phyloP scores from a whole-genome alignment of 805 yeast species.

The Ogataea wickerhamii region DNA sequence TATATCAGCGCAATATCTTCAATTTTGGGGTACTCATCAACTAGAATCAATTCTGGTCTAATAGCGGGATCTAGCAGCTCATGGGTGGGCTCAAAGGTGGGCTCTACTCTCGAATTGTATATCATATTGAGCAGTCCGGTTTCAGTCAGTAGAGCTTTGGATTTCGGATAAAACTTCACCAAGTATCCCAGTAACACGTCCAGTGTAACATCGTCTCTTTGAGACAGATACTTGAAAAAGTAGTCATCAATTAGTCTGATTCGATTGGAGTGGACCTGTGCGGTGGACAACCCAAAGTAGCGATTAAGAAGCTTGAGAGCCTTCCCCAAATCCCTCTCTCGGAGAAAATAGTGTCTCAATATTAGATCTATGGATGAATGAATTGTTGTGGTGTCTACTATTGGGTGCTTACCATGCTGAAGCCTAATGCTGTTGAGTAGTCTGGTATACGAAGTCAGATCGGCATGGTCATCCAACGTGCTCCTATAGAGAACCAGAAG shows the following conservation, averaged over 20 bases:
- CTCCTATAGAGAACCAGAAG: constrained; percentile 12
- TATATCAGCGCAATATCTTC: constrained; percentile 9
- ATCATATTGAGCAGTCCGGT: constrained; percentile 15
- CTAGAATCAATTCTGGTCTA: constrained; percentile 13
- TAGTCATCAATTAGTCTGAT: constrained; percentile 9
- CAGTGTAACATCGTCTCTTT: constrained; percentile 5
- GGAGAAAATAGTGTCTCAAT: constrained; percentile 11
- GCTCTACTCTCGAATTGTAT: constrained; percentile 7
- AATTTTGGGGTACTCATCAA: constrained; percentile 5
- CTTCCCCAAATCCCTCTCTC: constrained; percentile 9
- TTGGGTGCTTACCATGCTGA: constrained; percentile 10
- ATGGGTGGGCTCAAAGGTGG: constrained; percentile 5
- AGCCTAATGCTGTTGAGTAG: constrained; percentile 11
- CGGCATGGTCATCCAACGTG: constrained; percentile 2
- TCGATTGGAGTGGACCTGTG: background rate
- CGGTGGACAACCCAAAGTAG: constrained; percentile 7
- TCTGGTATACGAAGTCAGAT: constrained; percentile 4
- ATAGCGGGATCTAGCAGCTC: constrained; percentile 11
- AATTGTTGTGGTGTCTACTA: constrained; percentile 3
- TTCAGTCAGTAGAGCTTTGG: constrained; percentile 3
- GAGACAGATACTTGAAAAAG: constrained; percentile 10
- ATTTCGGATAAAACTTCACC: constrained; percentile 12
- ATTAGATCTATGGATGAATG: constrained; percentile 10
- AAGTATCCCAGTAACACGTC: constrained; percentile 14
- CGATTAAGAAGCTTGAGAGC: constrained; percentile 16